A percentile compares a stretch with the other conserved stretches of the same genome.
These are phyloP conservation scores for Paracoccidioides brasiliensis DNA, from an alignment of 2,329 filamentous ascomycete genomes.

Conservation along the genomic window DNA sequence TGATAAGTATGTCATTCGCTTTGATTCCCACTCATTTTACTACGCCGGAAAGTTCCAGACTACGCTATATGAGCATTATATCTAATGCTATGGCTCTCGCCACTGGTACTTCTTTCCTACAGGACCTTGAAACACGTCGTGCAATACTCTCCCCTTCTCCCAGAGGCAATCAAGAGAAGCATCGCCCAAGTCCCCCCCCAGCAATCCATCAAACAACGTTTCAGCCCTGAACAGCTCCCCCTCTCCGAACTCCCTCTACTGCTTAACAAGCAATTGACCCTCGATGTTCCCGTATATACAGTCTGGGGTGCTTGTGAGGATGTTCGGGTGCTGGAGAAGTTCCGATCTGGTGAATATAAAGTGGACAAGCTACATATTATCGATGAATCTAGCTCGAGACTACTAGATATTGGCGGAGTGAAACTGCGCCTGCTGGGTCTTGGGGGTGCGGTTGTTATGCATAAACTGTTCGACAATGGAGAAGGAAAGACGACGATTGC, in stretches of 20 bases:
- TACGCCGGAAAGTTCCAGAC: no score
- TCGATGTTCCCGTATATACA: constrained; percentile 94
- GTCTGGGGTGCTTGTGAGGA: constrained; percentile 99
- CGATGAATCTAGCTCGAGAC: constrained; percentile 89
- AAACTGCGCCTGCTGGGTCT: constrained; percentile 89
- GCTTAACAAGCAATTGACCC: constrained; percentile 72
- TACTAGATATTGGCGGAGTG: constrained; percentile 87
- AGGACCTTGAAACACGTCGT: constrained; percentile 97
- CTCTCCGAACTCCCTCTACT: constrained; percentile 87
- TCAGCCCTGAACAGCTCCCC: constrained; percentile 66
- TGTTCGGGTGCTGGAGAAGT: constrained; percentile 92
- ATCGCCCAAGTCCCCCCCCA: constrained; percentile 56
- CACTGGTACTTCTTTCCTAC: constrained; percentile 1
- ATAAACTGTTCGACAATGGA: constrained; percentile 98
- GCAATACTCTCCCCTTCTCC: constrained; percentile 90
- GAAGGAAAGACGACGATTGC: constrained; percentile 97
- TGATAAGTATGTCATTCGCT: constrained; percentile 66
- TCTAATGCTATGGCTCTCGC: neutral
- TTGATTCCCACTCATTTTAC: neutral
- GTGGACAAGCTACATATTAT: constrained; percentile 96
- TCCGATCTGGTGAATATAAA: constrained; percentile 95
- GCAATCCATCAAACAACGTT: constrained; percentile 65
- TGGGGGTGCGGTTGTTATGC: constrained; percentile 95
- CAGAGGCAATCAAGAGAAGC: constrained; percentile 56
- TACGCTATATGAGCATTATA: no score